These are phyloP conservation scores for Acanthamoeba polyphaga DNA, from an alignment of 208 protist genomes.

Conservation along the genomic window DNA sequence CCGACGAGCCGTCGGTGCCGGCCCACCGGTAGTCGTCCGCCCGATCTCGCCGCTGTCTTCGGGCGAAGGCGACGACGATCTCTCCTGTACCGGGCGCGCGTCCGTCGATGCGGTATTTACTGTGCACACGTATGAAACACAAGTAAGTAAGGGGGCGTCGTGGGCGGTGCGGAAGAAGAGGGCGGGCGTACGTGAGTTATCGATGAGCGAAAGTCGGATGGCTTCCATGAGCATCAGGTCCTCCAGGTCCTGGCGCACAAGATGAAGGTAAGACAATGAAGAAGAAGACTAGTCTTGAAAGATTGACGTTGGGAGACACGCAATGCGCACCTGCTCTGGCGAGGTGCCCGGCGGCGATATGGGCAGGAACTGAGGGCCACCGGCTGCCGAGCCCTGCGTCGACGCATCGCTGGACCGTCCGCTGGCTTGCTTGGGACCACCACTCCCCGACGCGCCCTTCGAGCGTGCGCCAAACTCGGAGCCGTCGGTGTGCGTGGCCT, in stretches of 20 bases:
- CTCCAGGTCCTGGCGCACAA: slow-evolving; percentile 66
- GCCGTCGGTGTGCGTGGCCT: neutral
- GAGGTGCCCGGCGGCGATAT: neutral
- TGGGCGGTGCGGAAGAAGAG: neutral
- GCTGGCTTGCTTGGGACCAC: neutral
- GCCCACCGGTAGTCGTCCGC: slow-evolving; percentile 27
- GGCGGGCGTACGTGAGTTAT: neutral
- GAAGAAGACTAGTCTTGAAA: neutral
- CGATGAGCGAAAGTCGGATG: slow-evolving; percentile 79
- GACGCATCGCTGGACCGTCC: neutral
- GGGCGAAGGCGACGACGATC: slow-evolving; percentile 43
- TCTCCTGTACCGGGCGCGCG: neutral
- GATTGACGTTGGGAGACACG: neutral
- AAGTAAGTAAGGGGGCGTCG: neutral
- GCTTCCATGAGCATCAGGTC: slow-evolving; percentile 82
- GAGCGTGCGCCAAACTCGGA: too few relatives aligned
- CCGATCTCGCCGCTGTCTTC: slow-evolving; percentile 8
- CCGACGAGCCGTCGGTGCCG: neutral
- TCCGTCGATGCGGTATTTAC: neutral
- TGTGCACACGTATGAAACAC: neutral
- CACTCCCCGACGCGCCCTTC: neutral
- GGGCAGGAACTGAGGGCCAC: neutral
- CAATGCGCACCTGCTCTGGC: neutral
- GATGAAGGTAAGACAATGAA: neutral
- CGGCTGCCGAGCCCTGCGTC: neutral